Evolutionary conservation across 169 alveolate genomes (phyloP), one percentile per base, ranked within the genome.

Genomic region (Plasmodium vivax): DNA sequence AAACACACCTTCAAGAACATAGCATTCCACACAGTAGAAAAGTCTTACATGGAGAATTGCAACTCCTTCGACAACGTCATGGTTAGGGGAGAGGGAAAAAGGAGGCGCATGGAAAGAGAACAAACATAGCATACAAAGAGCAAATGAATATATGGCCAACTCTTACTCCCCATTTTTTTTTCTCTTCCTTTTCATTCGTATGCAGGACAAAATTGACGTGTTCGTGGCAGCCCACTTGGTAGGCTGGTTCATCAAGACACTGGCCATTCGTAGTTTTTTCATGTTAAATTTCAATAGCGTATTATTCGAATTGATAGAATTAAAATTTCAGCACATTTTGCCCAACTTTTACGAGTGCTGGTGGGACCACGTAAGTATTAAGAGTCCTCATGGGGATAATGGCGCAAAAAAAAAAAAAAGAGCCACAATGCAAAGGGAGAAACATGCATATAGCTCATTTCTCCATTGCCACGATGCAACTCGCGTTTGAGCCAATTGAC

Each of bases 311-410:
- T 19, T 88, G 47, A 1, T 88, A 56, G 94, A 88, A 77, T 62
- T 88, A 56, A 88, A 23, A 88, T 88, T 88, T 54, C 85, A 62
- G 47, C 88, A 88, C 32, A 34, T 88, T 23, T 81, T 88, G 81
- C 94, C 94, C 14, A 88, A 88, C 47, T 88, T 88, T 88, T 88
- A 88, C 51, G 94, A 88, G 72, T 88, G 94, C 34, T 88, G 94
- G 94, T 88, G 94, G 94, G 94, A 88, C 19, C 94, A 88, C 51
- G 94, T 88, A 56, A 88, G 94, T 58, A 41, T 38, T 38, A 12
- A 27, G 51, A 68, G 38, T 68, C 9, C 16, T n/a, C 32, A 19
- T 68, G 2, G 41, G 14, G 27, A 68, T 54, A n/a, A 27, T 43
- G 16, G 79, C 14, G 14, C 58, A 72, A 74, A 85, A 36, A 85